These are phyloP conservation scores for Orbilia javanica DNA, from an alignment of 2,329 filamentous ascomycete genomes.

Conservation along the genomic window DNA sequence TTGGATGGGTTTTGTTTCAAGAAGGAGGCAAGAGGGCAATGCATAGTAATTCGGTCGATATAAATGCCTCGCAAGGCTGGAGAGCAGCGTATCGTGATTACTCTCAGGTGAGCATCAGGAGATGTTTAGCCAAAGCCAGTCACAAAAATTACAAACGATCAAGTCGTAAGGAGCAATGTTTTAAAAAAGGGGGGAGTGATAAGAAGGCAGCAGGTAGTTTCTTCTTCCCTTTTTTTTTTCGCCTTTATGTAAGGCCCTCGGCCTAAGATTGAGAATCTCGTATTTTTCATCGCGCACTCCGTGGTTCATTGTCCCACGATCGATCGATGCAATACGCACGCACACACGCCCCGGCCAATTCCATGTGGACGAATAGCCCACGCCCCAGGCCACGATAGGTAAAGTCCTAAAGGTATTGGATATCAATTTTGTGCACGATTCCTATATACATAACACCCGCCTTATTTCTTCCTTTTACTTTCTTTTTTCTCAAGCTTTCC, in stretches of 20 bases:
- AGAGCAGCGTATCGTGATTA: background rate
- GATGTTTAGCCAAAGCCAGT: background rate
- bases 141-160: too few relatives aligned
- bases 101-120: conserved; percentile 16
- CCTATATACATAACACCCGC: background rate
- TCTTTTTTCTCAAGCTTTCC: background rate
- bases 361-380: conserved; percentile 6
- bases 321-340: conserved; percentile 1
- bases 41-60: conserved; percentile 12
- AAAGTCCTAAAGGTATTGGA: background rate
- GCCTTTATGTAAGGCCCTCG: background rate
- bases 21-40: conserved; percentile 24
- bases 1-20: conserved; percentile 5
- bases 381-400: background rate
- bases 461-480: background rate
- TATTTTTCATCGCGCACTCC: conserved; percentile 13
- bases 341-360: background rate
- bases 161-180: background rate
- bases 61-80: conserved; percentile 27
- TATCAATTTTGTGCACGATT: background rate
- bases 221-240: background rate
- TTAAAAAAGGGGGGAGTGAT: background rate
- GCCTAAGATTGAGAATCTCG: conserved; percentile 7
- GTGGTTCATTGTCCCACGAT: conserved; percentile 10
- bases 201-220: background rate